Evolutionary conservation across 768 basidiomycete species (phyloP).

Genomic region (Mycena vitilis): DNA sequence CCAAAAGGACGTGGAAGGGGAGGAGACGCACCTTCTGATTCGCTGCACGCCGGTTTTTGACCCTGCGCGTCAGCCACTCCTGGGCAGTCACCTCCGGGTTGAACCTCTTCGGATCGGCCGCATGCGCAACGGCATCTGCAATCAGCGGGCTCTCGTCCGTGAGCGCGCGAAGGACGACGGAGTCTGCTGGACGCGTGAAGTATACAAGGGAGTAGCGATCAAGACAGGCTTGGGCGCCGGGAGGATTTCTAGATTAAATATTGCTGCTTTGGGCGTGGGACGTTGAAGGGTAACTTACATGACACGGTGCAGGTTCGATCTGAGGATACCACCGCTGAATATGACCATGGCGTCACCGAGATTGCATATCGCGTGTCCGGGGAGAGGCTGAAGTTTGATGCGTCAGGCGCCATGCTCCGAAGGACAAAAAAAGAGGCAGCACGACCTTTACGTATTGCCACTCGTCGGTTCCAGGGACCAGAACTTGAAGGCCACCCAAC

Average conservation of each 20-base stretch:
- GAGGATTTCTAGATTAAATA: constrained; percentile 52
- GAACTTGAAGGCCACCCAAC: constrained; percentile 59
- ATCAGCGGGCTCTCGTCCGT: constrained; percentile 57
- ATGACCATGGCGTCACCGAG: constrained; percentile 58
- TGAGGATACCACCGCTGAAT: constrained; percentile 59
- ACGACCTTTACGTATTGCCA: constrained; percentile 58
- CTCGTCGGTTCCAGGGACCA: constrained; percentile 49
- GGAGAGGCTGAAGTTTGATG: no score
- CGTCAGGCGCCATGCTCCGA: no score
- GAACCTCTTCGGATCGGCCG: constrained; percentile 32
- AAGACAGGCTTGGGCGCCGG: constrained; percentile 58
- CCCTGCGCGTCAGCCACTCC: constrained; percentile 45
- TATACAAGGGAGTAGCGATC: constrained; percentile 72
- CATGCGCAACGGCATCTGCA: constrained; percentile 52
- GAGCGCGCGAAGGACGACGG: constrained; percentile 57
- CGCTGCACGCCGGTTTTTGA: constrained; percentile 36
- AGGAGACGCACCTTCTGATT: constrained; percentile 37
- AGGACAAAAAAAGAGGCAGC: background rate
- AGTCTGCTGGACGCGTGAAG: constrained; percentile 67
- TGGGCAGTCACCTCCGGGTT: constrained; percentile 42
- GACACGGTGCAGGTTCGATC: constrained; percentile 57
- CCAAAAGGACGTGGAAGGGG: background rate
- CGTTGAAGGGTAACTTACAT: constrained; percentile 42
- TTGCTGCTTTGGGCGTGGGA: background rate
- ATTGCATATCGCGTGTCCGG: constrained; percentile 59